Evolutionary conservation across 352 stramenopile genomes (phyloP).

Genomic region (Globisporangium cystogenes): DNA sequence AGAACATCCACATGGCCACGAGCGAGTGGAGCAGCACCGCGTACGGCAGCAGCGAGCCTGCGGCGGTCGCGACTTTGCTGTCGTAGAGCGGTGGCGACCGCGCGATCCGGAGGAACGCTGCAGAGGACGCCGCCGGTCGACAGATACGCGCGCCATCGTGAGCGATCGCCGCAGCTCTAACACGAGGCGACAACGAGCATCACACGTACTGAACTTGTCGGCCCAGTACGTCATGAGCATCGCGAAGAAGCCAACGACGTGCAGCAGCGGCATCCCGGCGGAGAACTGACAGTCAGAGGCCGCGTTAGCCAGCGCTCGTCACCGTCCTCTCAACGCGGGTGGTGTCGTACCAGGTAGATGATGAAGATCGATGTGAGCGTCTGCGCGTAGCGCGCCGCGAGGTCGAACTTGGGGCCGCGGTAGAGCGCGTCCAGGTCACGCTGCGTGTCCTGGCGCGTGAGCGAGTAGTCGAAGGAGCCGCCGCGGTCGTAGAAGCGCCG

Average conservation of each 20-base stretch:
- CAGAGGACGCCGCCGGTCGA: not conserved
- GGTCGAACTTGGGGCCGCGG: conserved; percentile 70
- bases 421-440: conserved; percentile 77
- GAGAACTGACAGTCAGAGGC: conserved; percentile 43
- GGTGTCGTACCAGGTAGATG: conserved; percentile 68
- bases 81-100: conserved; percentile 69
- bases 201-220: conserved; percentile 78
- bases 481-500: conserved; percentile 54
- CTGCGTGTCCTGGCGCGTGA: conserved; percentile 73
- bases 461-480: conserved; percentile 57
- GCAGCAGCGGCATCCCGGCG: conserved; percentile 71
- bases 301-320: not conserved
- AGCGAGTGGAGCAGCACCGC: conserved; percentile 70
- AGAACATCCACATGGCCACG: conserved; percentile 85
- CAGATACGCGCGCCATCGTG: not conserved
- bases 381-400: conserved; percentile 64
- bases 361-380: conserved; percentile 82
- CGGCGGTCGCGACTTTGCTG: conserved; percentile 51
- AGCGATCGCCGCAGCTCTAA: not conserved
- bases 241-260: conserved; percentile 62
- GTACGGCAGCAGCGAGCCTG: conserved; percentile 60
- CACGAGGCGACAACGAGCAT: no score
- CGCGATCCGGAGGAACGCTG: conserved; percentile 67
- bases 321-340: not conserved
- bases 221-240: conserved; percentile 83